Base-by-base conservation (phyloP, 108 stramenopile species). In the Nannochloropsis salina region DNA sequence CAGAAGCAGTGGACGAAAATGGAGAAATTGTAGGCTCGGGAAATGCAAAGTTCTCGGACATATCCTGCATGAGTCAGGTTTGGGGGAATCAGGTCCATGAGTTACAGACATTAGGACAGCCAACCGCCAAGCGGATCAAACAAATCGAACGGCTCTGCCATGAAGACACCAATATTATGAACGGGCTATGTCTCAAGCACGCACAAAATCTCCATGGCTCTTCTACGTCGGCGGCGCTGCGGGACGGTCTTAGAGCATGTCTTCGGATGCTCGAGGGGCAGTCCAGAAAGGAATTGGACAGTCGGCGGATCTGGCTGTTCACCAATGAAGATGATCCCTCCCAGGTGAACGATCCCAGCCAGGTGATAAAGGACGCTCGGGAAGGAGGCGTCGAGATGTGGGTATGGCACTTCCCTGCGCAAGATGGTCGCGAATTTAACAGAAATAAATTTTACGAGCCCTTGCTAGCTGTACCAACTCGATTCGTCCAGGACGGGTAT, bases 291-390 rank as follows among this genome's bases (percentile, higher is more conserved):
- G 61, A 74, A 74, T n/a, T 15, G 6, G 61, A 74, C 61, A 74
- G 15, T 74, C 61, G 61, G 61, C 61, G 61, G 20, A 74, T 74
- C 6, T 74, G 61, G 61, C 61, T 74, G 4, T n/a, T 74, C 61
- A 74, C 61, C 61, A 74, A 74, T n/a, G 61, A 74, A 8, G 61
- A 74, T n/a, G 61, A 74, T n/a, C 61, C 61, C 61, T 74, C 61
- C 20, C 20, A 74, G 61, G 20, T n/a, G 20, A 74, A 74, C 61
- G 8, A 74, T n/a, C 61, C 61, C 4, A 74, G 61, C 61, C 61
- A 74, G n/a, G 61, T 74, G 8, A 74, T 74, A 3, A 74, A 74
- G 8, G 61, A 74, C n/a, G 61, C 61, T 3, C 61, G n/a, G n/a
- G 61, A 74, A n/a, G 61, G 61, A 74, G 61, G 61, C 20, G 61